Percentiles rank a stretch among this genome's conserved stretches.
Evolutionary conservation across 2,329 filamentous ascomycete genomes (phyloP).

Genomic region (Sclerotinia nivalis): DNA sequence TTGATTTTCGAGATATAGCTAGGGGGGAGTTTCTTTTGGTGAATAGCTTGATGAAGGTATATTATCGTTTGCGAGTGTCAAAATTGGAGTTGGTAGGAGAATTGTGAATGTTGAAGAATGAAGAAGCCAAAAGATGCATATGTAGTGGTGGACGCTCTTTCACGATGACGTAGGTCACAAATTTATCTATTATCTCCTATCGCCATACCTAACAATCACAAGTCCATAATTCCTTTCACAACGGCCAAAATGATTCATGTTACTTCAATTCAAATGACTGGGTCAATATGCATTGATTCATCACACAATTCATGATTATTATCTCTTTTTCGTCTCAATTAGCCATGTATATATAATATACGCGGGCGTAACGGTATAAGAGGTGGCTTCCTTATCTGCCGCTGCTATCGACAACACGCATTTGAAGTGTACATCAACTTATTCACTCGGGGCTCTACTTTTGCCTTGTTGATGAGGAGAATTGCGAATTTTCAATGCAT

Average conservation of each 20-base stretch:
- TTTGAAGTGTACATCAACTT: not conserved
- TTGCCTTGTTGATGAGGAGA: not conserved
- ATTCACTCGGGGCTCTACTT: not conserved
- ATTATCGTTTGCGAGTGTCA: not conserved
- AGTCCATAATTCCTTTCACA: not conserved
- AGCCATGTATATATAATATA: too few species aligned
- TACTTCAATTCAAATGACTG: not conserved
- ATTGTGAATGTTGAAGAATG: not conserved
- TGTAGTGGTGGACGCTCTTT: not conserved
- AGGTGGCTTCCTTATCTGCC: not conserved
- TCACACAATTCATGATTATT: too few species aligned
- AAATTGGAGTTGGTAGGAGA: not conserved
- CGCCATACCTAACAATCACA: not conserved
- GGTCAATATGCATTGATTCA: too few species aligned
- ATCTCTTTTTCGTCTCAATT: too few species aligned
- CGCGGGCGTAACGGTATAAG: not conserved
- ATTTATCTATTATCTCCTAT: not conserved
- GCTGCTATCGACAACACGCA: too few species aligned
- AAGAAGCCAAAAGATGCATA: not conserved
- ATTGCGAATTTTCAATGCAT: not conserved
- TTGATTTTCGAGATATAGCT: constrained; percentile 7
- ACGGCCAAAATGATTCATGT: not conserved
- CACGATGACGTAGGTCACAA: constrained; percentile 7
- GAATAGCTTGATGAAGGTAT: not conserved
- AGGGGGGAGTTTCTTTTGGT: not conserved